These are phyloP conservation scores for Schizochytrium sp. DNA, from an alignment of 108 stramenopile species.

Conservation along the genomic window DNA sequence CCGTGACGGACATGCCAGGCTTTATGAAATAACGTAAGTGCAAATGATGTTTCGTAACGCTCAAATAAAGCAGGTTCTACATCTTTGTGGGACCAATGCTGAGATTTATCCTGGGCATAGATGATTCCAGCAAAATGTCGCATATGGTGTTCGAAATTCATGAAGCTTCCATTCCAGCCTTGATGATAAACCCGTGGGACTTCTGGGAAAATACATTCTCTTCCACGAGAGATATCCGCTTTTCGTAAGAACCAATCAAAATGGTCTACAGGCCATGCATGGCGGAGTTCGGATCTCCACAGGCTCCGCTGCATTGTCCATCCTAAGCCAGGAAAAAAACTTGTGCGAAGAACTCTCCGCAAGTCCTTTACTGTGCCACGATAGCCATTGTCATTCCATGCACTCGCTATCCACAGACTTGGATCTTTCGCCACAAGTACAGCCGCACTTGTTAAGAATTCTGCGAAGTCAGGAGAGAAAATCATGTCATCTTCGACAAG, in stretches of 20 bases:
- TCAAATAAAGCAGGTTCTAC: not conserved
- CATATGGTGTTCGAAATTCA: not conserved
- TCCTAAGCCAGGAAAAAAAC: constrained; percentile 50
- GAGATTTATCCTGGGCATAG: not conserved
- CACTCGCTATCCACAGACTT: constrained; percentile 49
- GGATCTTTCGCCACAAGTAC: not conserved
- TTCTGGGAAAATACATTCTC: constrained; percentile 40
- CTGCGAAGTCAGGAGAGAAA: constrained; percentile 25
- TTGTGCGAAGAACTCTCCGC: not conserved
- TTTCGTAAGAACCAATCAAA: constrained; percentile 50
- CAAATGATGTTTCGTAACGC: not conserved
- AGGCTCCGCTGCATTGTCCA: constrained; percentile 1
- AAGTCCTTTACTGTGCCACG: not conserved
- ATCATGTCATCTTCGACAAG: constrained; percentile 37
- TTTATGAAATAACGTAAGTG: not conserved
- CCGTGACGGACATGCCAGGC: constrained; percentile 23
- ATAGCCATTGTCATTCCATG: constrained; percentile 60
- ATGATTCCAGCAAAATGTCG: constrained; percentile 7
- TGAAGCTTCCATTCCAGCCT: constrained; percentile 30
- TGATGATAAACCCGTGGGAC: constrained; percentile 3
- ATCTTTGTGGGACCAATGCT: not conserved
- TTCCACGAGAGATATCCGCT: not conserved
- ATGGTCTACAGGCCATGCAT: constrained; percentile 26
- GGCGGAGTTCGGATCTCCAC: not conserved
- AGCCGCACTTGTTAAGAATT: not conserved